phyloP scores from a whole-genome alignment of 1,284 basidiomycete genomes.

The Wolfiporia cocos region DNA sequence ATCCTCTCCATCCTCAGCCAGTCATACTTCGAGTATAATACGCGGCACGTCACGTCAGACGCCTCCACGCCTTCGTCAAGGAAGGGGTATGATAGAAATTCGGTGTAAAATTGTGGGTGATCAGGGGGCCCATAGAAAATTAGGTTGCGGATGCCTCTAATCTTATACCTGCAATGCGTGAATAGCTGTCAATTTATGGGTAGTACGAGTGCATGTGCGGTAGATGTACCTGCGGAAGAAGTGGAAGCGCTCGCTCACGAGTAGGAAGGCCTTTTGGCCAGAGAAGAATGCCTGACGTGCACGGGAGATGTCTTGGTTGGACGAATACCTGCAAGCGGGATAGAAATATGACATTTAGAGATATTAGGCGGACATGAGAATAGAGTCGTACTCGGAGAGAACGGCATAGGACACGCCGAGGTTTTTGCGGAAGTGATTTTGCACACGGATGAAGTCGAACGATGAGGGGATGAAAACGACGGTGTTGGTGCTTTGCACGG shows the following conservation, averaged over 20 bases:
- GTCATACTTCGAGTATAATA: slow-evolving; percentile 87
- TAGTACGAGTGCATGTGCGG: neutral
- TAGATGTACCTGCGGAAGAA: slow-evolving; percentile 82
- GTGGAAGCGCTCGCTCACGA: slow-evolving; percentile 96
- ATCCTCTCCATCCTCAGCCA: slow-evolving; percentile 83
- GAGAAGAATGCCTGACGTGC: slow-evolving; percentile 92
- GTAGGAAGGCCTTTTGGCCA: slow-evolving; percentile 81
- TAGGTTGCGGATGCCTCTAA: slow-evolving; percentile 87
- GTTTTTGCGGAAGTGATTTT: slow-evolving; percentile 78
- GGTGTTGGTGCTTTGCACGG: slow-evolving; percentile 85
- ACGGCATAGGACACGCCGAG: slow-evolving; percentile 71
- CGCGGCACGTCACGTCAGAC: slow-evolving; percentile 70
- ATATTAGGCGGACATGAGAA: neutral
- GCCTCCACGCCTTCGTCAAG: slow-evolving; percentile 75
- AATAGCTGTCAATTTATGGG: neutral
- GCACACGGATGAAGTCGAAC: slow-evolving; percentile 93
- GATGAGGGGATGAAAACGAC: slow-evolving; percentile 91
- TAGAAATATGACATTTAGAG: slow-evolving; percentile 2
- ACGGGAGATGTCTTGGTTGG: slow-evolving; percentile 89
- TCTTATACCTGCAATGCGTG: slow-evolving; percentile 63
- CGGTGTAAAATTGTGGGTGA: slow-evolving; percentile 88
- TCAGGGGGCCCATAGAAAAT: slow-evolving; percentile 92
- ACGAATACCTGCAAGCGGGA: slow-evolving; percentile 94
- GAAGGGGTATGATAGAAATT: slow-evolving; percentile 85
- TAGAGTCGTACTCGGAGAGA: slow-evolving; percentile 71